Percentiles rank a stretch among this genome's conserved stretches.
Conservation (phyloP, 352 stramenopile genomes). For the Phytophthora tentaculata region DNA sequence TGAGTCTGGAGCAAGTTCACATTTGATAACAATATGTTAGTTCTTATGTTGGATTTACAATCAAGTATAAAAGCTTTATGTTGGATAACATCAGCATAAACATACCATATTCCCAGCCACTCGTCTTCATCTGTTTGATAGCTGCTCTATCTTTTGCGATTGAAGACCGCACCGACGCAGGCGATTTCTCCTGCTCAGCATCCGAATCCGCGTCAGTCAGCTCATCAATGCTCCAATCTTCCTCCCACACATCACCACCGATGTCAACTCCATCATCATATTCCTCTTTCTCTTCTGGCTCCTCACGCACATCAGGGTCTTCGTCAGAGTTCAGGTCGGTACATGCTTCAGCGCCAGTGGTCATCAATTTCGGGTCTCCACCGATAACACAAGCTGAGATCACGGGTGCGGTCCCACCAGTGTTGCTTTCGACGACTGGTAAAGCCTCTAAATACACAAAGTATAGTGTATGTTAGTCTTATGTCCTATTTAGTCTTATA, state of each 20-base stretch:
- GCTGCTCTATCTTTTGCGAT: neutral
- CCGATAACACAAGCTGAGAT: neutral
- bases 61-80: neutral
- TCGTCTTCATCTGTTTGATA: neutral
- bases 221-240: neutral
- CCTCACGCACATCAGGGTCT: too few species aligned
- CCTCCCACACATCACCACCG: neutral
- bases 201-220: neutral
- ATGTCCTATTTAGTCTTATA: too few species aligned
- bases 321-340: neutral
- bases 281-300: too few species aligned
- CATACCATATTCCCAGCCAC: slow-evolving; percentile 1
- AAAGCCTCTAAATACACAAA: too few species aligned
- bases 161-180: neutral
- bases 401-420: too few species aligned
- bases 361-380: neutral
- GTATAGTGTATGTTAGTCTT: too few species aligned
- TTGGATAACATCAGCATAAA: slow-evolving; percentile 1
- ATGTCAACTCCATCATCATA: neutral
- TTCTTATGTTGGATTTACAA: neutral
- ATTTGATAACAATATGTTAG: neutral
- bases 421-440: too few species aligned
- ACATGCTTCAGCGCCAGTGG: neutral
- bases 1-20: neutral
- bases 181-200: neutral